Evolutionary conservation across 495 filamentous ascomycete species (phyloP).

Genomic region (Lasiosphaeria hispida): DNA sequence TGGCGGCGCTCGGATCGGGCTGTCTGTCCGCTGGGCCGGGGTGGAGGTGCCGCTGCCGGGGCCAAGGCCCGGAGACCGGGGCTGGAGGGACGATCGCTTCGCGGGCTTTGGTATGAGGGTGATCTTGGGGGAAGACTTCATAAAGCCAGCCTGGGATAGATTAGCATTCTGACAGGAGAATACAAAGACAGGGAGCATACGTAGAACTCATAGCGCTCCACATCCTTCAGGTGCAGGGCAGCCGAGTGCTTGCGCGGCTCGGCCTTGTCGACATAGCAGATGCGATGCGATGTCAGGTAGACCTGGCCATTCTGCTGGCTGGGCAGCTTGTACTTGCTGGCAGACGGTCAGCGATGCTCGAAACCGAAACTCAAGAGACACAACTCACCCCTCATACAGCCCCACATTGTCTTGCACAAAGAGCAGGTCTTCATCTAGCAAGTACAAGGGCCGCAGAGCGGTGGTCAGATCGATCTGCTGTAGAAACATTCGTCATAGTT

Average conservation of each 20-base stretch:
- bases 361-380: conserved; percentile 12
- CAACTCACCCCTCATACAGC: conserved; percentile 88
- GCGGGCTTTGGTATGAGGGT: conserved; percentile 75
- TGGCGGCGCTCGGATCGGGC: conserved; percentile 47
- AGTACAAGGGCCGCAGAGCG: conserved; percentile 83
- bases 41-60: conserved; percentile 39
- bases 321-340: conserved; percentile 91
- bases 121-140: conserved; percentile 94
- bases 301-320: conserved; percentile 92
- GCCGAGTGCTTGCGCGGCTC: conserved; percentile 84
- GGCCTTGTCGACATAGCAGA: conserved; percentile 89
- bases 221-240: conserved; percentile 82
- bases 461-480: conserved; percentile 92
- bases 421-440: conserved; percentile 84
- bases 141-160: conserved; percentile 73
- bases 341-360: not conserved
- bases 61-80: conserved; percentile 37
- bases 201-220: conserved; percentile 89
- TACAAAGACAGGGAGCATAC: conserved; percentile 43
- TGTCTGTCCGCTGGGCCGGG: conserved; percentile 48
- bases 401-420: conserved; percentile 98
- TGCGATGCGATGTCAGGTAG: conserved; percentile 91
- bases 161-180: conserved; percentile 21
- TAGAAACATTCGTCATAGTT: conserved; percentile 84
- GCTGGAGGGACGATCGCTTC: conserved; percentile 54